phyloP scores from a whole-genome alignment of 2,329 filamentous ascomycete species.

The Cephalotrichum gorgonifer region DNA sequence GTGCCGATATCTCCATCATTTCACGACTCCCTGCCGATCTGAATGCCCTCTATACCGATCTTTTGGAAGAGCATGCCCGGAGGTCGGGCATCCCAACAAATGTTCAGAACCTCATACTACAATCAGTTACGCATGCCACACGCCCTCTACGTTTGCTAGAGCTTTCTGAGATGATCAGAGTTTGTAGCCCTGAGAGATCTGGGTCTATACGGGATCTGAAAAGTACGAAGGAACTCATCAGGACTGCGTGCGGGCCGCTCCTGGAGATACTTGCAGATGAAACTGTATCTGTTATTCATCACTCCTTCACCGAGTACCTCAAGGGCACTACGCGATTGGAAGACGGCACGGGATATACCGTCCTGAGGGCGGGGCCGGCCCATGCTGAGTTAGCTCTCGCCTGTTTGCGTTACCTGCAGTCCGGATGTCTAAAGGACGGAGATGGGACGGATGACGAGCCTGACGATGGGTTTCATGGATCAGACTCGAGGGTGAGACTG shows the following conservation, averaged over 20 bases:
- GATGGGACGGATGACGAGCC: too few species aligned
- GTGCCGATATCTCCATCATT: constrained; percentile 16
- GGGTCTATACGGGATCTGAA: constrained; percentile 11
- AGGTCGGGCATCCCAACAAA: constrained; percentile 18
- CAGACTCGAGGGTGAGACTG: constrained; percentile 5
- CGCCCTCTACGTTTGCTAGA: constrained; percentile 31
- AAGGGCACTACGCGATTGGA: neutral
- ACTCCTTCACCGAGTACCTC: constrained; percentile 37
- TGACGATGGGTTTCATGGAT: too few species aligned
- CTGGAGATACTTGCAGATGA: constrained; percentile 34
- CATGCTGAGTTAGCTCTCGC: constrained; percentile 12
- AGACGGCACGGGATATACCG: constrained; percentile 8
- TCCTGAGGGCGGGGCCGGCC: constrained; percentile 10
- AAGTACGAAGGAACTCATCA: constrained; percentile 24
- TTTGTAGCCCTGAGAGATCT: constrained; percentile 6
- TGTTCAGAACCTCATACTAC: constrained; percentile 27
- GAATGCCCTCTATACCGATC: constrained; percentile 26
- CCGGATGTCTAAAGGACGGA: constrained; percentile 11
- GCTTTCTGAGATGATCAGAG: constrained; percentile 21
- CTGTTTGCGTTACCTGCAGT: constrained; percentile 12
- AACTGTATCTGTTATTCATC: constrained; percentile 32
- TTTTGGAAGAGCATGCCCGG: constrained; percentile 25
- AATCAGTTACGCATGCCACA: constrained; percentile 28
- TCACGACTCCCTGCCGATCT: constrained; percentile 22
- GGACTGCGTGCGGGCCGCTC: constrained; percentile 29